Evolutionary conservation across 1,284 basidiomycete species (phyloP), one percentile per base, ranked within the genome.

Genomic region (Rhizoctonia solani): DNA sequence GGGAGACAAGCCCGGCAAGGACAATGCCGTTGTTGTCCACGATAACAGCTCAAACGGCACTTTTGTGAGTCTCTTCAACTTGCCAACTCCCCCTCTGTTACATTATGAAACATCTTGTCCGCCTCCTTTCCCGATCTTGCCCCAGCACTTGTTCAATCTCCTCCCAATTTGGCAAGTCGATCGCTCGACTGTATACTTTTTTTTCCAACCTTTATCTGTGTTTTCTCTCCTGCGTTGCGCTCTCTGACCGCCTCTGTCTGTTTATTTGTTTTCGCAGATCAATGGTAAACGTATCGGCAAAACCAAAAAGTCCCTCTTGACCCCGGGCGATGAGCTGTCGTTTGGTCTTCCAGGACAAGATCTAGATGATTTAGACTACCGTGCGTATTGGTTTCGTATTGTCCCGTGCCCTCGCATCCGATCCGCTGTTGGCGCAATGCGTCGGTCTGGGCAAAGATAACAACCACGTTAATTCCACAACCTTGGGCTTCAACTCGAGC

Each of bases 31-130:
- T 6, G 82, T 81, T 50, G 82, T 95, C 19, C 79, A 81, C 9
- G 93, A 95, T 76, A 76, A 78, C 54, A 93, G 89, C 16, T 91
- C 87, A 67, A 95, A 95, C 73, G 92, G 92, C 0, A 95, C 93
- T 8, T 95, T 83, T 77, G 91, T 93, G 77, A 75, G 90, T 81
- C 13, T 30, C 58, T 59, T 21, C 16, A 19, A 16, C 42, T 27
- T 53, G 5, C 27, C 50, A 13, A 54, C 41, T 58, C 42, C 42
- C n/a, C 19, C 30, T 58, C 27, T 23, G 37, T 21, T 8, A 8
- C 37, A 16, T 16, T 39, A 39, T 39, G 9, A 39, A 39, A 39
- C 16, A 8, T 39, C 37, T 39, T 39, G 37, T 16, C 14, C 21
- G 6, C 11, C 21, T 16, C 54, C 41, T 59, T 25, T 41, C 21